Evolutionary conservation across 2,329 filamentous ascomycete genomes (phyloP), one percentile per base, ranked within the genome.

Genomic region (Exophiala alcalophila): DNA sequence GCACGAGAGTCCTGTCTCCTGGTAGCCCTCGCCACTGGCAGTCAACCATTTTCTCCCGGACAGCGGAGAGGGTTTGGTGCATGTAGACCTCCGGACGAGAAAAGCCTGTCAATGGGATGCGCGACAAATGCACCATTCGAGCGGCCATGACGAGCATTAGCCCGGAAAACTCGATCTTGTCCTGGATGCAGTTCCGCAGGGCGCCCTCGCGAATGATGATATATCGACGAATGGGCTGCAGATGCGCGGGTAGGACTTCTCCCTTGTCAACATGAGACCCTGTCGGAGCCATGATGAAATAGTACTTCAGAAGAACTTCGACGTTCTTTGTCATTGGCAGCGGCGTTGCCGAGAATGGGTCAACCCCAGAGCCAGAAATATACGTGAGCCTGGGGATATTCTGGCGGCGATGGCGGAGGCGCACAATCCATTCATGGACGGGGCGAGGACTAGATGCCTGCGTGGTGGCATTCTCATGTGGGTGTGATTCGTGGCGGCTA

Each of bases 251-350:
- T 5, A 49, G 40, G 19, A 44, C 35, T 25, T 49, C 45, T 11
- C 31, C 24, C 36, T 49, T 49, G 36, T 49, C 41, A 18, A 32
- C 34, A 30, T 40, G 34, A 11, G 40, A 27, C 5, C 45, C 45
- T 5, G 36, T 49, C 12, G 24, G 3, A 18, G 32, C 25, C 19
- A 40, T 40, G n/a, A 35, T 12, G 27, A 24, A 29, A 26, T 32
- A 31, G 16, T 49, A 49, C 19, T 36, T 38, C 18, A 49, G 23
- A 21, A 49, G 34, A 5, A 33, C 28, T 23, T 40, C 28, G 26
- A 37, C 35, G 12, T 39, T 32, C 12, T 37, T 20, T 2, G 40
- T 44, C n/a, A 49, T 35, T 10, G 40, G 40, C 5, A 49, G 15
- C 10, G 41, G 34, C 6, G 45, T 39, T 9, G 33, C 29, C 14